Conservation (phyloP, 192 early-diverging fungal genomes). For the Entrophospora sp. region DNA sequence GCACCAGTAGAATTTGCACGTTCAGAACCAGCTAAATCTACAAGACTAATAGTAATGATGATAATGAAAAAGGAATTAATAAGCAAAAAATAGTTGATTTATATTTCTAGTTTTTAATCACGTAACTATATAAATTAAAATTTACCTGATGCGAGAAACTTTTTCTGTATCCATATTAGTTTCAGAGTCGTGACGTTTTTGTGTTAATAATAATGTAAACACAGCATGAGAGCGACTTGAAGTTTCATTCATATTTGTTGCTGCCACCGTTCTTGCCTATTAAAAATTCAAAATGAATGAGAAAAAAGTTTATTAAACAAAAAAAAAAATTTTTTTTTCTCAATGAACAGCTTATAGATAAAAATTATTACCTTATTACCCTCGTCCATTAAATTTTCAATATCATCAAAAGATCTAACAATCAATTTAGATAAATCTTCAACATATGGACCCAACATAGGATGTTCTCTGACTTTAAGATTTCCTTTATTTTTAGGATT, state of each 20-base stretch:
- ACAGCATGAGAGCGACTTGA: slow-evolving; percentile 86
- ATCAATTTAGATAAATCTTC: slow-evolving; percentile 84
- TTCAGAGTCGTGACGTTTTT: slow-evolving; percentile 42
- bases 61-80: slow-evolving; percentile 7
- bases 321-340: background rate
- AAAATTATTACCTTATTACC: slow-evolving; percentile 60
- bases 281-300: background rate
- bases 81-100: background rate
- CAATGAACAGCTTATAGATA: background rate
- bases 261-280: slow-evolving; percentile 79
- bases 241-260: slow-evolving; percentile 91
- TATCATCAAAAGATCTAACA: slow-evolving; percentile 62
- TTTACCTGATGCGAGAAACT: slow-evolving; percentile 66
- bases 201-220: slow-evolving; percentile 66
- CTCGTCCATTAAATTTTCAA: slow-evolving; percentile 68
- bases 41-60: slow-evolving; percentile 44
- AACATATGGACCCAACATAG: slow-evolving; percentile 75
- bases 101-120: background rate
- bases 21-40: slow-evolving; percentile 93
- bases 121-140: too few species aligned
- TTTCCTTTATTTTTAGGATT: slow-evolving; percentile 68
- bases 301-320: background rate
- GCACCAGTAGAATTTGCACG: slow-evolving; percentile 80
- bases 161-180: slow-evolving; percentile 60
- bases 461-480: slow-evolving; percentile 76